Conservation (phyloP, 2,329 filamentous ascomycete species). For the Aureobasidium leucospermi region DNA sequence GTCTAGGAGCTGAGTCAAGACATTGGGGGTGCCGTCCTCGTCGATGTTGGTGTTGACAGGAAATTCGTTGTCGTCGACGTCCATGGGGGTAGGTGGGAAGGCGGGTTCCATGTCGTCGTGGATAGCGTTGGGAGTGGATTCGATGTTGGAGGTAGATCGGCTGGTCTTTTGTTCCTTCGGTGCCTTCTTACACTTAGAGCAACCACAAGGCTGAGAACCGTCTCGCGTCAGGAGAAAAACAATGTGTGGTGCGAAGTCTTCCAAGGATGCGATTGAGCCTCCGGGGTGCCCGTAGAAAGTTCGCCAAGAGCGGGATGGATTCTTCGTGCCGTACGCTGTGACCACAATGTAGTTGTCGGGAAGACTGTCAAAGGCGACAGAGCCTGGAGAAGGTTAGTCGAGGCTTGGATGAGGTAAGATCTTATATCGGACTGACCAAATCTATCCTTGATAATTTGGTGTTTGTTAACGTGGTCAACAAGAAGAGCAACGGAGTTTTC, state of each 20-base stretch:
- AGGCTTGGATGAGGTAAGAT: background rate
- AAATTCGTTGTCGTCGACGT: background rate
- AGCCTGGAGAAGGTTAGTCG: background rate
- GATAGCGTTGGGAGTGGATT: background rate
- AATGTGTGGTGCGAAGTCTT: background rate
- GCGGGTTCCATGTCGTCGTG: background rate
- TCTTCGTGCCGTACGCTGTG: slow-evolving; percentile 38
- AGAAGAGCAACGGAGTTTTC: background rate
- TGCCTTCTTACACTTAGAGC: background rate
- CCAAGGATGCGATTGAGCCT: slow-evolving; percentile 17
- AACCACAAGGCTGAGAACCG: background rate
- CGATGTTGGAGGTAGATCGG: background rate
- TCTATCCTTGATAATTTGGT: background rate
- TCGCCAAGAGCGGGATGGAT: slow-evolving; percentile 41
- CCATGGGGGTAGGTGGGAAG: background rate
- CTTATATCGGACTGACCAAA: background rate
- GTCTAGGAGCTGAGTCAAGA: slow-evolving; percentile 44
- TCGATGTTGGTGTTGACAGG: slow-evolving; percentile 25
- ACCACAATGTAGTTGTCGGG: slow-evolving; percentile 49
- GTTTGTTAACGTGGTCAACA: background rate
- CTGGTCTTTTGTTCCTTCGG: too few relatives aligned
- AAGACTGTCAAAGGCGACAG: slow-evolving; percentile 38
- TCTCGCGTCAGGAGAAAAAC: background rate
- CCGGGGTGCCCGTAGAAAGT: slow-evolving; percentile 47
- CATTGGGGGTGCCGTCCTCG: slow-evolving; percentile 47